phyloP scores from a whole-genome alignment of 163 green algal genomes.

The Scenedesmus sp. region DNA sequence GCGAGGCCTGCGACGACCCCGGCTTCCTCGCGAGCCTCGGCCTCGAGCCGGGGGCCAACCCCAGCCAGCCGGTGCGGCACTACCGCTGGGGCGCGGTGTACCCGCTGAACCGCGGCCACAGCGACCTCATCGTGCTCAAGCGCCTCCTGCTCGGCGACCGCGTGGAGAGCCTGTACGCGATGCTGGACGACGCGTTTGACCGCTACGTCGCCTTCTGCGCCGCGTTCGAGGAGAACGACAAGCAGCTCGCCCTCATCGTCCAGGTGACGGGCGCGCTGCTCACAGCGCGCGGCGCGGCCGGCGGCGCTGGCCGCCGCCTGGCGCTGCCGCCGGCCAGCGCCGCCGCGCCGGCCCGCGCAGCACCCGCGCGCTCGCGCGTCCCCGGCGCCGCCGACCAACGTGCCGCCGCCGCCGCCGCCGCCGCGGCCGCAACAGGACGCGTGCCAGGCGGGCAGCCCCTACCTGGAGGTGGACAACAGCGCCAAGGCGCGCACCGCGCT shows the following conservation, averaged over 20 bases:
- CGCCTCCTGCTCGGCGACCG: conserved; percentile 42
- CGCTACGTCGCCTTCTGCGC: conserved; percentile 36
- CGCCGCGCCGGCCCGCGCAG: too few species aligned
- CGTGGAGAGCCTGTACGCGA: conserved; percentile 37
- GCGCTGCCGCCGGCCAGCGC: too few species aligned
- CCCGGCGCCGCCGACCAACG: too few species aligned
- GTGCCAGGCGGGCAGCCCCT: not conserved
- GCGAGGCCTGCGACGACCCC: not conserved
- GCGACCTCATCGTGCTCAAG: conserved; percentile 41
- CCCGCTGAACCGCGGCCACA: conserved; percentile 40
- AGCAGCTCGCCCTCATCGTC: conserved; percentile 27
- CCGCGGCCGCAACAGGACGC: too few species aligned
- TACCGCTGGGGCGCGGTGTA: conserved; percentile 37
- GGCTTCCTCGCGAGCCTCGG: not conserved
- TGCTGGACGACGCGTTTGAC: conserved; percentile 42
- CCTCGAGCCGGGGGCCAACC: too few species aligned
- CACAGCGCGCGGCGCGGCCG: too few species aligned
- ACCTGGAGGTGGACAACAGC: conserved; percentile 29
- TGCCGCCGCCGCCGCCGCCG: too few species aligned
- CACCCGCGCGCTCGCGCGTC: too few species aligned
- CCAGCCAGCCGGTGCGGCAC: conserved; percentile 35
- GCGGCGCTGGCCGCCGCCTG: too few species aligned
- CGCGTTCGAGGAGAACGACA: conserved; percentile 24
- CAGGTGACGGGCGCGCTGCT: too few species aligned
- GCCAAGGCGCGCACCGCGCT: conserved; percentile 20